Evolutionary conservation across 768 basidiomycete species (phyloP).

Genomic region (Tricholoma furcatifolium): DNA sequence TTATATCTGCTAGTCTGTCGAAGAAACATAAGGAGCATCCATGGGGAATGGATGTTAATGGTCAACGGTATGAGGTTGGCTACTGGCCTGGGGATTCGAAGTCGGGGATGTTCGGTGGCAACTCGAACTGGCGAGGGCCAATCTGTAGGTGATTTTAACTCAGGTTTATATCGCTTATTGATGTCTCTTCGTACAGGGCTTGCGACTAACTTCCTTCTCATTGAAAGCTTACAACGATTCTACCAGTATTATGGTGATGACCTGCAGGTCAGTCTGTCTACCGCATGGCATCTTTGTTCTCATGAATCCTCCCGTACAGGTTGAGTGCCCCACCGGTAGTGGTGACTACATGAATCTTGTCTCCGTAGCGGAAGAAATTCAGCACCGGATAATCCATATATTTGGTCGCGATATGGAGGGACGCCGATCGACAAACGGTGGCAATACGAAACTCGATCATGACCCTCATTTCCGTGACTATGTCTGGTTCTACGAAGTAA

Average conservation of each 20-base stretch:
- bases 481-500: constrained; percentile 92
- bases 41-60: constrained; percentile 94
- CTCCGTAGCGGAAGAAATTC: constrained; percentile 94
- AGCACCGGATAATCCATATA: constrained; percentile 98
- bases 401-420: constrained; percentile 92
- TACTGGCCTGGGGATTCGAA: constrained; percentile 99
- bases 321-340: constrained; percentile 95
- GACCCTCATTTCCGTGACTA: constrained; percentile 98
- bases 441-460: constrained; percentile 78
- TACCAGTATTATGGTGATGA: constrained; percentile 97
- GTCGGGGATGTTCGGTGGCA: constrained; percentile 98
- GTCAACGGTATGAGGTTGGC: constrained; percentile 85
- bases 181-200: constrained; percentile 57
- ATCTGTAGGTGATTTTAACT: constrained; percentile 53
- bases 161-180: background rate
- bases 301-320: constrained; percentile 29
- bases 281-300: background rate
- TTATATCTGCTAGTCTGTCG: constrained; percentile 60
- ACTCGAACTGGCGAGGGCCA: constrained; percentile 96
- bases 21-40: constrained; percentile 89
- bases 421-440: constrained; percentile 88
- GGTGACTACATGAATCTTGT: constrained; percentile 98
- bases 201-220: constrained; percentile 93
- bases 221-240: constrained; percentile 95
- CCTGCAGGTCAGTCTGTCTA: constrained; percentile 48